A percentile compares a stretch with the other conserved stretches of the same genome.
These are phyloP conservation scores for Plasmodium adleri DNA, from an alignment of 169 alveolate genomes.

Conservation along the genomic window DNA sequence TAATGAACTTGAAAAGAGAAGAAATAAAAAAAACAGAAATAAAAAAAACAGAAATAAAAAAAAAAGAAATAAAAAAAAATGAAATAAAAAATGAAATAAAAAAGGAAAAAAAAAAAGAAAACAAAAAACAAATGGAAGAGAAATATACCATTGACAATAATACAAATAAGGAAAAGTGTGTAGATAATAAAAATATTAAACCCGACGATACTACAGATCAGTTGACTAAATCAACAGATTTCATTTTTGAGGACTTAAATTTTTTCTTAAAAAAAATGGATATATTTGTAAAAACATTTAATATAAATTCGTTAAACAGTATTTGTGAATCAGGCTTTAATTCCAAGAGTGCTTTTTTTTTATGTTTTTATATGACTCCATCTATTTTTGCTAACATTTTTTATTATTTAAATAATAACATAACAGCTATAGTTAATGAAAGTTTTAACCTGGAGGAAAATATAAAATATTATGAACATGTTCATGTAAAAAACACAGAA, in stretches of 20 bases:
- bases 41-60: background rate
- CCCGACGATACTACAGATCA: background rate
- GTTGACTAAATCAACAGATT: background rate
- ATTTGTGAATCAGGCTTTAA: conserved; percentile 72
- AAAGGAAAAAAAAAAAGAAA: background rate
- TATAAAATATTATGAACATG: conserved; percentile 32
- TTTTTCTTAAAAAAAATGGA: conserved; percentile 68
- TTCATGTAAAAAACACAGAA: conserved; percentile 19
- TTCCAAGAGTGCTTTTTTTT: conserved; percentile 42
- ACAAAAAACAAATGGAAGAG: background rate
- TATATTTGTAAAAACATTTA: conserved; percentile 27
- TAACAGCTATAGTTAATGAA: conserved; percentile 39
- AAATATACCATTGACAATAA: background rate
- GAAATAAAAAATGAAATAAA: background rate
- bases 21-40: background rate
- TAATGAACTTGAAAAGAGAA: conserved; percentile 4
- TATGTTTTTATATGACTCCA: conserved; percentile 52
- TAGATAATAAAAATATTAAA: background rate
- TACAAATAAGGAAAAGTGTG: background rate
- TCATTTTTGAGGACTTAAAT: conserved; percentile 5
- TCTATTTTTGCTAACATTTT: conserved; percentile 29
- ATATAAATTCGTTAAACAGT: conserved; percentile 7
- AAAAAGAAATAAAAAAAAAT: background rate
- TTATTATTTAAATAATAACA: conserved; percentile 35
- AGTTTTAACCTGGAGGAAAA: conserved; percentile 42